Evolutionary conservation across 768 basidiomycete genomes (phyloP), one percentile per base, ranked within the genome.

Genomic region (Termitomyces sp.): DNA sequence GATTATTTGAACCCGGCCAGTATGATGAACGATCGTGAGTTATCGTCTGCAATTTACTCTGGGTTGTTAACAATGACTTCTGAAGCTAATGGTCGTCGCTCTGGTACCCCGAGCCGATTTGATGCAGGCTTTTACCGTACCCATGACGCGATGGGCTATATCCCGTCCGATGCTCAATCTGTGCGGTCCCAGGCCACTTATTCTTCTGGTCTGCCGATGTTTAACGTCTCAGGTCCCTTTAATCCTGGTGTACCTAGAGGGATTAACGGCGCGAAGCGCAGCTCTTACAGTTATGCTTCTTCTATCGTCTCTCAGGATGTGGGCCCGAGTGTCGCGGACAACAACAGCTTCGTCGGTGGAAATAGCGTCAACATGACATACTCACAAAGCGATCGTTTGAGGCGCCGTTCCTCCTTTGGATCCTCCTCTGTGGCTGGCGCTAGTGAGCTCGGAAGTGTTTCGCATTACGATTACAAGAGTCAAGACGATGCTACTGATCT

Each of bases 101-200:
- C 91, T 32, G 94, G 93, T 30, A 91, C 93, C 5, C 91, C 93
- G 3, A 93, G 91, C 65, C 90, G 94, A 55, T 98, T 98, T 71
- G 96, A 98, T 69, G 81, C 94, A 43, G 86, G 88, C 66, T 98
- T 97, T 77, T 98, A 94, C 71, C 85, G 94, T 56, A 92, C 92
- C 0, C 94, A 98, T 70, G 95, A 98, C 66, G 85, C 94, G 0
- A 79, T 95, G 52, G 87, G 90, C 5, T 95, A 95, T 69, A 96
- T 98, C 60, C 93, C 94, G 2, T 92, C 93, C 6, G 97, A 98
- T 66, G 90, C 87, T 22, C 96, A 97, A 67, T 98, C 96, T 3
- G 82, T 98, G 45, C 87, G 93, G 53, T 98, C 96, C 2, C 97
- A 99, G 70, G 95, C 96, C 0, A 94, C 93, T 0, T 95, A 97